These are phyloP conservation scores for Sphaceloma murrayae DNA, from an alignment of 2,329 filamentous ascomycete genomes.

Conservation along the genomic window DNA sequence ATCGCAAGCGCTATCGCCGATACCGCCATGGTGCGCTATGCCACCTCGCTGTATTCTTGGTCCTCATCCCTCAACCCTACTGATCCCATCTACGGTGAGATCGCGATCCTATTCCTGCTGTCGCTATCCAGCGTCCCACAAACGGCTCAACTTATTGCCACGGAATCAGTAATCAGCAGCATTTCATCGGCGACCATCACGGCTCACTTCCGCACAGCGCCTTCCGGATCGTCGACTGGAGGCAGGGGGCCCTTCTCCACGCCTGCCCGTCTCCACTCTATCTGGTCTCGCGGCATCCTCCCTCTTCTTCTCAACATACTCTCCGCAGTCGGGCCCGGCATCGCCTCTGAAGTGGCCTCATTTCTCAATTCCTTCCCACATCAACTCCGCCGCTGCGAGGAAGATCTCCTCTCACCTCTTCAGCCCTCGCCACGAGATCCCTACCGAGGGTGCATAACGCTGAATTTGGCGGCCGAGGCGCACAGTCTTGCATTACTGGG, in stretches of 20 bases:
- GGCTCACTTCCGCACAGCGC: slow-evolving; percentile 55
- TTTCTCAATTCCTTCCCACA: slow-evolving; percentile 85
- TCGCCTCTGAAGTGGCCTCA: slow-evolving; percentile 73
- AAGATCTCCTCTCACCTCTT: slow-evolving; percentile 55
- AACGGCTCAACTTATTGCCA: slow-evolving; percentile 81
- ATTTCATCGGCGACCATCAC: slow-evolving; percentile 71
- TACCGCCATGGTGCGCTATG: slow-evolving; percentile 64
- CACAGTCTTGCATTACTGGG: slow-evolving; percentile 70
- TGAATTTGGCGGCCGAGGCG: slow-evolving; percentile 64
- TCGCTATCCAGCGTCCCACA: slow-evolving; percentile 72
- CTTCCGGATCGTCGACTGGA: slow-evolving; percentile 30
- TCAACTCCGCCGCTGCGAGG: slow-evolving; percentile 62
- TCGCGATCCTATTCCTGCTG: slow-evolving; percentile 80
- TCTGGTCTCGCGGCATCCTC: slow-evolving; percentile 82
- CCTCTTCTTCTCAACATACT: slow-evolving; percentile 85
- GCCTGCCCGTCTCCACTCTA: slow-evolving; percentile 66
- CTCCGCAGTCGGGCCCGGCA: slow-evolving; percentile 65
- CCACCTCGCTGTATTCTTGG: slow-evolving; percentile 86
- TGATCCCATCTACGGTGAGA: slow-evolving; percentile 86
- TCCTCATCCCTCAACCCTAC: slow-evolving; percentile 71
- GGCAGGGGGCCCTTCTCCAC: slow-evolving; percentile 72
- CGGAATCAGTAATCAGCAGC: slow-evolving; percentile 72
- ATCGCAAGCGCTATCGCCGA: slow-evolving; percentile 44
- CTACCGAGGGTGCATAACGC: slow-evolving; percentile 55
- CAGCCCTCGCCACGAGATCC: slow-evolving; percentile 32